Evolutionary conservation across 805 yeast species (phyloP).

Genomic region (Myxozyma neotropica): DNA sequence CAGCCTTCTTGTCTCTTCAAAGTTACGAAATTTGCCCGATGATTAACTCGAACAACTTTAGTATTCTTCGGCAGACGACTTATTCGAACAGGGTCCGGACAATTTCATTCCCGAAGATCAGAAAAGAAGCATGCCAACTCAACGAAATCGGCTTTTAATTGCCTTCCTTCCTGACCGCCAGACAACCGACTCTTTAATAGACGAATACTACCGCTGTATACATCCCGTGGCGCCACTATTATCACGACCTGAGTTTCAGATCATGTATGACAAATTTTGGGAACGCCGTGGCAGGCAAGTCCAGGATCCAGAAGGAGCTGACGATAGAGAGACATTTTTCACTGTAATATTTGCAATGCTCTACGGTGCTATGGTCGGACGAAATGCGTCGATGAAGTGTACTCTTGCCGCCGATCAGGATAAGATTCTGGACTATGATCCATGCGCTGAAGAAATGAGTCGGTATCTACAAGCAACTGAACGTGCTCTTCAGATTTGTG

Average conservation of each 20-base stretch:
- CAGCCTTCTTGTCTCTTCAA: too few species aligned
- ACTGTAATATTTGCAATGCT: constrained; percentile 10
- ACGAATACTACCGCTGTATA: constrained; percentile 2
- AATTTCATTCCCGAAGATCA: background rate
- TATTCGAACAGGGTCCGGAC: background rate
- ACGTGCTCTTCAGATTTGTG: background rate
- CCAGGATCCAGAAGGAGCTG: background rate
- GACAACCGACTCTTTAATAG: background rate
- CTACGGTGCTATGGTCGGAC: constrained; percentile 4
- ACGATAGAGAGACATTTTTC: constrained; percentile 3
- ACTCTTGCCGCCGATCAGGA: constrained; percentile 3
- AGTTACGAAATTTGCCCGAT: too few species aligned
- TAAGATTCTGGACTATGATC: constrained; percentile 2
- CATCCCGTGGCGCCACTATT: constrained; percentile 3
- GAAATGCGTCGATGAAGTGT: background rate
- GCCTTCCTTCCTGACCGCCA: constrained; percentile 4
- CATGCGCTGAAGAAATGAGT: background rate
- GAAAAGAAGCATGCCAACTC: background rate
- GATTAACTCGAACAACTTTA: too few species aligned
- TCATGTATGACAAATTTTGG: constrained; percentile 4
- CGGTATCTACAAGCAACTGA: background rate
- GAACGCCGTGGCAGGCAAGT: background rate
- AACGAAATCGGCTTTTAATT: background rate
- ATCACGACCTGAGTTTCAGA: background rate
- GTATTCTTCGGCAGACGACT: background rate